Percentiles rank a stretch among this genome's conserved stretches.
Conservation (phyloP, 2,329 filamentous ascomycete species). For the Tolypocladium nubicola region DNA sequence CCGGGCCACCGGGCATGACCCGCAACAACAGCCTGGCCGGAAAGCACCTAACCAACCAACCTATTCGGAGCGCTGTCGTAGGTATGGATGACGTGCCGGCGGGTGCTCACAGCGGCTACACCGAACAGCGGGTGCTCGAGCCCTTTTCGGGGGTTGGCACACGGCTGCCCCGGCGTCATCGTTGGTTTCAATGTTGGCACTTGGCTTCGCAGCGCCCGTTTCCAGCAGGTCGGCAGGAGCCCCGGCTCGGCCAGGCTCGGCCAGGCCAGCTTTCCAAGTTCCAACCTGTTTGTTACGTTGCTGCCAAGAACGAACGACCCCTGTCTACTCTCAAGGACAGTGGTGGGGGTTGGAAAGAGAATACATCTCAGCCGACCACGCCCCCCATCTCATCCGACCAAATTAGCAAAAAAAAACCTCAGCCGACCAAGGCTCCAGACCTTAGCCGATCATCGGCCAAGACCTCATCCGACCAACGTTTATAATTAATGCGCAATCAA, state of each 20-base stretch:
- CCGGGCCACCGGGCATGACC: background rate
- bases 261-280: background rate
- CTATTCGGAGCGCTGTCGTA: background rate
- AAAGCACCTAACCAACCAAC: no score
- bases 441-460: no score
- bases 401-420: no score
- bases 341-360: background rate
- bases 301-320: no score
- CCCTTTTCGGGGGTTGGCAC: background rate
- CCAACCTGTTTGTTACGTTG: background rate
- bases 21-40: background rate
- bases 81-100: background rate
- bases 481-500: no score
- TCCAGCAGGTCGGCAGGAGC: background rate
- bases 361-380: no score
- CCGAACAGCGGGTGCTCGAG: background rate
- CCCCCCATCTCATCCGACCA: no score
- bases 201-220: background rate
- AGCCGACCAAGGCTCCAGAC: no score
- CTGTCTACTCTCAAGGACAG: background rate
- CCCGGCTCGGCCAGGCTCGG: background rate
- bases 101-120: background rate
- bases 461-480: no score
- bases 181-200: background rate
- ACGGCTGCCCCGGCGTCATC: background rate